These are phyloP conservation scores for Taiozyma onychis DNA, from an alignment of 1,139 yeast genomes.

Conservation along the genomic window DNA sequence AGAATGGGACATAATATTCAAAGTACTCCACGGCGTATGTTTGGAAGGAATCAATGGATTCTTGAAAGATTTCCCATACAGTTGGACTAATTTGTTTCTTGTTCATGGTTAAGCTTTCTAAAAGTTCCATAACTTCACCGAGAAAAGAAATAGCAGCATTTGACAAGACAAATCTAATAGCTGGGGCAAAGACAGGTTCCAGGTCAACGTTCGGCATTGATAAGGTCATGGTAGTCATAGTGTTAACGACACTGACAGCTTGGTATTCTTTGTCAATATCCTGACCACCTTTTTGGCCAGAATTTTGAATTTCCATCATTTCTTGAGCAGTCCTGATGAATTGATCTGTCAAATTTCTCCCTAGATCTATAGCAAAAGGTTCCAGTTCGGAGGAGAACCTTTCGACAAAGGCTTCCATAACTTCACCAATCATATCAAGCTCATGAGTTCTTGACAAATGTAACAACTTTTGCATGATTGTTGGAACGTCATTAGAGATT, in stretches of 20 bases:
- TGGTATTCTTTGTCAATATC: slow-evolving; percentile 77
- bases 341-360: slow-evolving; percentile 72
- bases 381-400: slow-evolving; percentile 80
- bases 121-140: slow-evolving; percentile 74
- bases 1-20: slow-evolving; percentile 70
- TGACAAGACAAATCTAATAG: slow-evolving; percentile 58
- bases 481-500: slow-evolving; percentile 65
- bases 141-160: slow-evolving; percentile 70
- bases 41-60: slow-evolving; percentile 42
- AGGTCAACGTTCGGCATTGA: slow-evolving; percentile 77
- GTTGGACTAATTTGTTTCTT: slow-evolving; percentile 22
- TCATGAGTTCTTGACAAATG: slow-evolving; percentile 78
- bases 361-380: slow-evolving; percentile 87
- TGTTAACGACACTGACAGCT: slow-evolving; percentile 82
- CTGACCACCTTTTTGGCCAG: slow-evolving; percentile 37
- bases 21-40: slow-evolving; percentile 56
- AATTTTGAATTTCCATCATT: slow-evolving; percentile 38
- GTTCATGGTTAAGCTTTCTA: slow-evolving; percentile 33
- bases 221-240: slow-evolving; percentile 79
- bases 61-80: slow-evolving; percentile 32
- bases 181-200: slow-evolving; percentile 70
- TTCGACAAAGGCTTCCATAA: slow-evolving; percentile 94
- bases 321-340: slow-evolving; percentile 69
- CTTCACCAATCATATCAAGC: slow-evolving; percentile 77
- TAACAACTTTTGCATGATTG: slow-evolving; percentile 75